phyloP scores from a whole-genome alignment of 441 rosid genomes.

The Bruguiera hainesii region DNA sequence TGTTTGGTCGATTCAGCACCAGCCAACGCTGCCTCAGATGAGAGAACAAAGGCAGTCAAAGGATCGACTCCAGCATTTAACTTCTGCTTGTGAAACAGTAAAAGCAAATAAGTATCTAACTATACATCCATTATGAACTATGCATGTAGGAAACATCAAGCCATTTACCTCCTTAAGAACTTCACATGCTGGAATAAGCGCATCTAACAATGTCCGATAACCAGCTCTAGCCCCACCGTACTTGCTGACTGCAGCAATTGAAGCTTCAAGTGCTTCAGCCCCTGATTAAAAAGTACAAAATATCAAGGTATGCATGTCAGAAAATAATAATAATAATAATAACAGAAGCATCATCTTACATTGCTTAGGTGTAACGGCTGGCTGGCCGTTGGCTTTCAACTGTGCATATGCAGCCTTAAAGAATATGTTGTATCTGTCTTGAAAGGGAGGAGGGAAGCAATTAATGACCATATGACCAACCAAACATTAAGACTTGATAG shows the following conservation, averaged over 20 bases:
- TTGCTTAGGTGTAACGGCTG: slow-evolving; percentile 57
- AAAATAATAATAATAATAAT: slow-evolving; percentile 6
- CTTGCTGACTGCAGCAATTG: slow-evolving; percentile 80
- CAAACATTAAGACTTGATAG: slow-evolving; percentile 16
- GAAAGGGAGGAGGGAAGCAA: slow-evolving; percentile 12
- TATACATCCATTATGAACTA: neutral
- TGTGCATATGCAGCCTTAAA: slow-evolving; percentile 87
- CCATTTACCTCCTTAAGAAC: slow-evolving; percentile 70
- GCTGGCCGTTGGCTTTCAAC: slow-evolving; percentile 50
- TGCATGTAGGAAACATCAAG: slow-evolving; percentile 4
- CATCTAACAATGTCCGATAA: slow-evolving; percentile 84
- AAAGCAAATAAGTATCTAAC: slow-evolving; percentile 16
- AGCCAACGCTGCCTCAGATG: slow-evolving; percentile 77
- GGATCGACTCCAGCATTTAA: slow-evolving; percentile 72
- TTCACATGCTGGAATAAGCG: slow-evolving; percentile 86
- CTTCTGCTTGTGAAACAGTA: slow-evolving; percentile 46
- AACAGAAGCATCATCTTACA: slow-evolving; percentile 50
- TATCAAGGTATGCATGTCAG: slow-evolving; percentile 3
- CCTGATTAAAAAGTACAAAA: slow-evolving; percentile 47
- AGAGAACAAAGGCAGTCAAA: slow-evolving; percentile 58
- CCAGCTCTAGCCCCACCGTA: slow-evolving; percentile 96
- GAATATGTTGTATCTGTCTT: slow-evolving; percentile 67
- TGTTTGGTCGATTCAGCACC: slow-evolving; percentile 91
- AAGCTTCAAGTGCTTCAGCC: slow-evolving; percentile 81
- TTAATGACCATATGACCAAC: neutral